Evolutionary conservation across 176 grass and related monocot genomes (phyloP), one percentile per base, ranked within the genome.

Genomic region (Musa schizocarpa): DNA sequence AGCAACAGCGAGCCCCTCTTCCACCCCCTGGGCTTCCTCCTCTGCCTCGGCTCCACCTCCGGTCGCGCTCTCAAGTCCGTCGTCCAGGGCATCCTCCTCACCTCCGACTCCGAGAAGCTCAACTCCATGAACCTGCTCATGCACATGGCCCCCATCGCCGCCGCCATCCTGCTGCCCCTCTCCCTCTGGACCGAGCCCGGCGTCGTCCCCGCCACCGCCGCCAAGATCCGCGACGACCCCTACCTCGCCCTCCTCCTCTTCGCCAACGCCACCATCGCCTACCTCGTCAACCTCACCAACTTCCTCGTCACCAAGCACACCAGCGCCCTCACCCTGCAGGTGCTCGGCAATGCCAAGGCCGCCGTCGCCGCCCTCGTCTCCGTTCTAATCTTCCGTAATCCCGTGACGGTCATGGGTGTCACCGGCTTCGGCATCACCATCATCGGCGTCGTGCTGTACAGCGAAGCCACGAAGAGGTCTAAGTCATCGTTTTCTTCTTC

Each of bases 1-100:
- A 57, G 23, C 72, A 74, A 74, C 72, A 74, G 72, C 72, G 72
- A 74, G 72, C 72, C 72, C 22, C 72, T 74, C 53, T 74, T 74
- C 53, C 72, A 74, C 72, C 12, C 72, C 53, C 13, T 74, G 53
- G 72, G 72, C 54, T 74, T 74, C 72, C 11, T 74, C 6, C 24
- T 74, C 72, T 74, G 72, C 72, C 53, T 74, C 72, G 53, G 48
- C 12, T 74, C 72, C 72, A 74, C 72, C 6, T 52, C 72, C 54
- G 72, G 72, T 53, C 72, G 71, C 20, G 71, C 71, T 21, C 71
- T 74, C 71, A 74, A 74, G 71, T 74, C 71, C 3, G 71, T 74
- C 22, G 52, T 74, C 52, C 71, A 74, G 71, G 71, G 71, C 50
- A 20, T 74, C 71, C 71, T 74, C 71, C 71, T 74, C 52, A 27